These are phyloP conservation scores for Candida insectalens DNA, from an alignment of 805 yeast genomes.

Conservation along the genomic window DNA sequence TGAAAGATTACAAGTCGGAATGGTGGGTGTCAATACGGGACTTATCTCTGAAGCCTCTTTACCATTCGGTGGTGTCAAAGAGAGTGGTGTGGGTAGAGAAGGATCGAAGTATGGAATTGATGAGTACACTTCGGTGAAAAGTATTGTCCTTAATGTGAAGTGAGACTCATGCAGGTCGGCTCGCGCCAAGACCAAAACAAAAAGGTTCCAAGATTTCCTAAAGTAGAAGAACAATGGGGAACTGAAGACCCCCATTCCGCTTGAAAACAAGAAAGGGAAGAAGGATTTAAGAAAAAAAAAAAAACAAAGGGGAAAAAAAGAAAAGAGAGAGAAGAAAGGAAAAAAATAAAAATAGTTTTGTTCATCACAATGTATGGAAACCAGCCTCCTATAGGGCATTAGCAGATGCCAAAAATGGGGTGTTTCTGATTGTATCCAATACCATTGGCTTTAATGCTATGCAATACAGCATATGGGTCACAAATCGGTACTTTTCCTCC, in stretches of 20 bases:
- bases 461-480: no score
- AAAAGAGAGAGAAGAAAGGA: no score
- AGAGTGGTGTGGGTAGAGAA: conserved; percentile 72
- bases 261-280: not conserved
- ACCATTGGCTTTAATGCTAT: no score
- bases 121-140: conserved; percentile 56
- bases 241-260: not conserved
- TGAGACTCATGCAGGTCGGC: not conserved
- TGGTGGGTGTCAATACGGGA: conserved; percentile 75
- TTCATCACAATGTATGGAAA: no score
- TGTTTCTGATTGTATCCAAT: no score
- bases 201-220: no score
- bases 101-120: conserved; percentile 66
- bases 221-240: not conserved
- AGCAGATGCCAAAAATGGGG: no score
- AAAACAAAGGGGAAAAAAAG: not conserved
- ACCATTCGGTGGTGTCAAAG: conserved; percentile 67
- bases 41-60: conserved; percentile 50
- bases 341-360: no score
- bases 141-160: conserved; percentile 37
- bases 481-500: no score
- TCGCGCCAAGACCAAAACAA: not conserved
- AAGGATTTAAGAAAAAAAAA: not conserved
- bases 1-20: conserved; percentile 59
- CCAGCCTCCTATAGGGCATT: no score